Evolutionary conservation across 2,329 filamentous ascomycete species (phyloP), one percentile per base, ranked within the genome.

Genomic region (Aspergillus ochraceus): DNA sequence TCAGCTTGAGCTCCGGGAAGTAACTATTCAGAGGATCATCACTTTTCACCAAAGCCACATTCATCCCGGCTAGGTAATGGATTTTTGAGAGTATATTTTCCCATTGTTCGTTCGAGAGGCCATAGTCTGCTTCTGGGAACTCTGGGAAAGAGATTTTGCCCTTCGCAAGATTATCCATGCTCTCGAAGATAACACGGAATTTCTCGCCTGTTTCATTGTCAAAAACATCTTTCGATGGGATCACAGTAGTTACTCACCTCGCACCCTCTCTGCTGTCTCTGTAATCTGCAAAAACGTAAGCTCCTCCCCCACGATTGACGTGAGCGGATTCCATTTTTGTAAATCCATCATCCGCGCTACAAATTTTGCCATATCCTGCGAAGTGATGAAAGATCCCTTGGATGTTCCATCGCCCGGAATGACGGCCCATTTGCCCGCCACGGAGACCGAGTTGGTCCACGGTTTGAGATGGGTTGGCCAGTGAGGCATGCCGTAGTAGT

Each of bases 401-500:
- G 45, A 47, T 10, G 50, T 52, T 9, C 50, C 50, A 3, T 52
- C 50, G 4, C 50, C 50, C 4, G 50, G 50, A 24, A 52, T 52
- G 4, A 39, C 50, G 17, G 50, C 50, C 50, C 50, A 52, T 30
- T 52, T 52, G 29, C 29, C 50, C 2, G n/a, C 50, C 10, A 52
- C 50, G 1, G 29, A 22, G 24, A 52, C 29, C 12, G 50, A 32
- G 50, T 30, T 52, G 29, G n/a, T 24, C 19, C 29, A 52, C n/a
- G 50, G 50, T 14, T 52, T 52, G 11, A 52, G 26, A 22, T 52
- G 36, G 10, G 50, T 29, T 9, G n/a, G n/a, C 50, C 50, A 52
- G n/a, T 54, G 36, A 1, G 52, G 52, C 6, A 46, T 20, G 22
- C 32, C 52, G 39, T 54, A 54, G 36, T 54, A 54, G 36, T 54